These are phyloP conservation scores for Zangia roseola DNA, from an alignment of 768 basidiomycete genomes.

Conservation along the genomic window DNA sequence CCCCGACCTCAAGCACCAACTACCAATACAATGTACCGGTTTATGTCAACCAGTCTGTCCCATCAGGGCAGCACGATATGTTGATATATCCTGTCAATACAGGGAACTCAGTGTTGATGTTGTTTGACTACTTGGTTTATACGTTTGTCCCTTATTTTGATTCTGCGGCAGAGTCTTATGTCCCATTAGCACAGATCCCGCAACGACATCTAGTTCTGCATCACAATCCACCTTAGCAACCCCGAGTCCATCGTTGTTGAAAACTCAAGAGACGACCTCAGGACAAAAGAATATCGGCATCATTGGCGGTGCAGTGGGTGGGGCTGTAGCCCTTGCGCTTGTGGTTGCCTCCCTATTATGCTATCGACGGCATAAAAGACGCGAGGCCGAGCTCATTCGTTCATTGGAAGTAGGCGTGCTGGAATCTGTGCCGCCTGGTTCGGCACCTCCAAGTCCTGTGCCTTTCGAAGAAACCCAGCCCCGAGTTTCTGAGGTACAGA, in stretches of 20 bases:
- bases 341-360: constrained; percentile 1
- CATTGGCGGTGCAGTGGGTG: constrained; percentile 8
- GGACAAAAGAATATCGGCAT: not conserved
- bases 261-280: not conserved
- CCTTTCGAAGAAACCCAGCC: no score
- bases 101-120: not conserved
- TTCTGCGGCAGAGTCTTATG: not conserved
- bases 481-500: no score
- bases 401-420: no score
- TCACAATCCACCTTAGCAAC: not conserved
- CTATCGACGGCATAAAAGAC: constrained; percentile 1
- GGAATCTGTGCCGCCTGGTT: no score
- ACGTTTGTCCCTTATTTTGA: constrained; percentile 3
- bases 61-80: constrained; percentile 8
- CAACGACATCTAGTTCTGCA: not conserved
- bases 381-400: no score
- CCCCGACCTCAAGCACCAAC: not conserved
- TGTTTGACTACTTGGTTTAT: constrained; percentile 21
- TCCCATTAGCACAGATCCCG: not conserved
- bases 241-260: not conserved
- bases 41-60: constrained; percentile 5
- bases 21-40: constrained; percentile 18
- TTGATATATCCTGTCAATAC: constrained; percentile 2
- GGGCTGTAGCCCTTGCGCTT: not conserved
- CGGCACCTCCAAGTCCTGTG: no score